phyloP scores from a whole-genome alignment of 148 eudicot genomes.

The Simmondsia chinensis region DNA sequence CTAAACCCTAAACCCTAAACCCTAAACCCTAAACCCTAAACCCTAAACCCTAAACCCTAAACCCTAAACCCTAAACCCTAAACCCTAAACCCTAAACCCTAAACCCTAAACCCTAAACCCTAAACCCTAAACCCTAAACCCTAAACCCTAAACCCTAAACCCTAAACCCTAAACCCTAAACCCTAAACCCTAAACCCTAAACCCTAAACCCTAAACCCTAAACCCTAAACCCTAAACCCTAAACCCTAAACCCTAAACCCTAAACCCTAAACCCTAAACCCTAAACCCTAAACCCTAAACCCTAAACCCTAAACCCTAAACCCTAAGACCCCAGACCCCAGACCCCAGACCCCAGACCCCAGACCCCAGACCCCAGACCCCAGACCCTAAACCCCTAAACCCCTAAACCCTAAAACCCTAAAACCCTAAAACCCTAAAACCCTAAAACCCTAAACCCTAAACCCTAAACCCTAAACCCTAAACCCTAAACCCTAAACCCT shows the following conservation, averaged over 20 bases:
- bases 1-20: neutral
- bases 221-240: neutral
- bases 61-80: constrained; percentile 10
- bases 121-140: constrained; percentile 11
- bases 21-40: neutral
- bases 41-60: constrained; percentile 1
- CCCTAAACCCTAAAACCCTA: constrained; percentile 1
- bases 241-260: constrained; percentile 1
- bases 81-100: constrained; percentile 10
- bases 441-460: constrained; percentile 5
- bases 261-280: constrained; percentile 1
- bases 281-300: neutral
- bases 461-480: constrained; percentile 7
- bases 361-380: neutral
- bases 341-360: constrained; percentile 1
- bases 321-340: neutral
- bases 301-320: neutral
- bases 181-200: constrained; percentile 6
- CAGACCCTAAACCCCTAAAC: no score
- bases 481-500: constrained; percentile 4
- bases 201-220: constrained; percentile 2
- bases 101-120: constrained; percentile 9
- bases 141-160: constrained; percentile 4
- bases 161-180: constrained; percentile 5
- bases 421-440: constrained; percentile 5